Conservation (phyloP, 164 flowering plant genomes). For the Vitis riparia region DNA sequence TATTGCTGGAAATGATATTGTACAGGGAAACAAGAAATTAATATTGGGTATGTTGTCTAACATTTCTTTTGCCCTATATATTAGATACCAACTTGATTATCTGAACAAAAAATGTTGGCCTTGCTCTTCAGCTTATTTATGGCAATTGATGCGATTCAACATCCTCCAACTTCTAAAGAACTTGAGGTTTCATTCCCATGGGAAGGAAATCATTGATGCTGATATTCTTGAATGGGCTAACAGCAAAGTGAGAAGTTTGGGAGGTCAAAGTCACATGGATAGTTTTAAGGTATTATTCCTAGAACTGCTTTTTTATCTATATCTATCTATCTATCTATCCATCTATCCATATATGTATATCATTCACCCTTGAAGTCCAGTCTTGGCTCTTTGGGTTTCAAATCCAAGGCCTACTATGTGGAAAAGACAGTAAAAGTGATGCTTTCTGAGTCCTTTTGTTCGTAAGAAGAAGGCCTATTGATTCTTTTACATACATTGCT, state of each 20-base stretch:
- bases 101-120: not conserved
- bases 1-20: constrained; percentile 91
- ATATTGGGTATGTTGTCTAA: constrained; percentile 59
- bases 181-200: constrained; percentile 79
- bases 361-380: too few species aligned
- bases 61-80: not conserved
- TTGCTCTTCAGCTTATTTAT: constrained; percentile 68
- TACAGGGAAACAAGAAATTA: constrained; percentile 89
- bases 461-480: too few species aligned
- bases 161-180: constrained; percentile 85
- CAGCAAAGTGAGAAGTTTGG: constrained; percentile 58
- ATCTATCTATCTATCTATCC: too few species aligned
- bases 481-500: too few species aligned
- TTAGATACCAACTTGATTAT: not conserved
- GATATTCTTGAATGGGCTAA: constrained; percentile 93
- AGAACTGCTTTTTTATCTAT: too few species aligned
- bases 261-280: constrained; percentile 56
- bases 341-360: too few species aligned
- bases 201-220: constrained; percentile 77
- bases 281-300: constrained; percentile 76
- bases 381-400: too few species aligned
- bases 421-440: too few species aligned
- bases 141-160: constrained; percentile 95
- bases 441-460: too few species aligned
- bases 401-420: too few species aligned